phyloP scores from a whole-genome alignment of 257 asterid genomes.

The Solanum etuberosum region DNA sequence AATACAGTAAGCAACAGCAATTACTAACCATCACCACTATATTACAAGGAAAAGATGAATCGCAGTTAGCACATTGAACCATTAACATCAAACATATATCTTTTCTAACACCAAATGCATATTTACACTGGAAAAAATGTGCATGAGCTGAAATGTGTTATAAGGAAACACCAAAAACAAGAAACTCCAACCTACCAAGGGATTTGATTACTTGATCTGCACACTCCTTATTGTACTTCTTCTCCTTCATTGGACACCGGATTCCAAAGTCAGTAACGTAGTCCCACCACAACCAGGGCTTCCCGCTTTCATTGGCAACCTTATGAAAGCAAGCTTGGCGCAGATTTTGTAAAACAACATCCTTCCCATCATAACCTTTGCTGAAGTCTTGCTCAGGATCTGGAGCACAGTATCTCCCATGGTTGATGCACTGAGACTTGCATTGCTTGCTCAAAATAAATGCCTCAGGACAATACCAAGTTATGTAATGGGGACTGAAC shows the following conservation, averaged over 20 bases:
- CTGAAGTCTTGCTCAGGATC: slow-evolving; percentile 39
- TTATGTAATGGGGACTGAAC: slow-evolving; percentile 44
- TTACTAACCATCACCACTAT: background rate
- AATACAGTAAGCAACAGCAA: background rate
- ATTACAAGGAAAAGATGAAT: background rate
- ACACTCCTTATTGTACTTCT: slow-evolving; percentile 29
- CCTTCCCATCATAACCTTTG: slow-evolving; percentile 36
- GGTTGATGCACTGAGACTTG: slow-evolving; percentile 34
- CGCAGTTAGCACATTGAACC: background rate
- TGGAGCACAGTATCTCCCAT: slow-evolving; percentile 40
- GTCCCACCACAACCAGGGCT: slow-evolving; percentile 43
- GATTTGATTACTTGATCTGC: slow-evolving; percentile 30
- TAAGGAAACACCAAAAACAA: background rate
- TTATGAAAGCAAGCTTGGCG: slow-evolving; percentile 31
- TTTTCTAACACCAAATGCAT: background rate
- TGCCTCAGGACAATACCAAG: slow-evolving; percentile 36
- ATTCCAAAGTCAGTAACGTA: slow-evolving; percentile 28
- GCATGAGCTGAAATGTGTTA: background rate
- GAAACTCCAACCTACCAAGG: slow-evolving; percentile 43
- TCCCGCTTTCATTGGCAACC: slow-evolving; percentile 31
- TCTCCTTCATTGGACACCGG: slow-evolving; percentile 37
- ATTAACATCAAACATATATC: background rate
- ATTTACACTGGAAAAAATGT: background rate
- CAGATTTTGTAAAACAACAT: slow-evolving; percentile 38
- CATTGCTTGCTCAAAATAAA: slow-evolving; percentile 31